Evolutionary conservation across 345 rosid genomes (phyloP), one percentile per base, ranked within the genome.

Genomic region (Schrenkiella parvula): DNA sequence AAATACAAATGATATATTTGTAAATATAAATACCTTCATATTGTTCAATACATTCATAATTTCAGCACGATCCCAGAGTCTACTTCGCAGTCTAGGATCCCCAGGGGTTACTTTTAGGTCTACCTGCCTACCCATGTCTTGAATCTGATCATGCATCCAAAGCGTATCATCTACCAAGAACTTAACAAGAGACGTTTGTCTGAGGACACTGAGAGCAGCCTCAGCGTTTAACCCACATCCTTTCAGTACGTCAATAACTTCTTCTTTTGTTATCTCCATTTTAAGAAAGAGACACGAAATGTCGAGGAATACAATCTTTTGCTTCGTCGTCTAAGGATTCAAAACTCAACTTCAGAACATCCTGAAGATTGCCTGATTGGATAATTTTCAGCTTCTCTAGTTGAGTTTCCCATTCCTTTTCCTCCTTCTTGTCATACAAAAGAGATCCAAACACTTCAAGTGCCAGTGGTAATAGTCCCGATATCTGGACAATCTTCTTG

Each of bases 141-240:
- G 79, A 25, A 92, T 75, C 59, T 82, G 92, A 79, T 92, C 96
- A 68, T 92, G 98, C 88, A 86, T 84, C 90, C 89, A 82, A 23
- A 92, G 56, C 29, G 48, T 48, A 23, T 43, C 3, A 8, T 71
- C 64, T 34, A 34, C 57, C 4, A 34, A 2, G 17, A 86, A 60
- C 74, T 82, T 89, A 19, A 92, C 6, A 17, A 92, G 89, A 61
- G 87, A 86, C 80, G 79, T 92, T 42, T 62, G 78, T 10, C 44
- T 43, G 3, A 89, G 92, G 18, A 54, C 82, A 61, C 32, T 62
- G 38, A 92, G 69, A n/a, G 81, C 78, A 10, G 64, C 82, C 77
- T 84, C 84, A 7, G 81, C 82, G 7, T 78, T 71, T 13, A 82
- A 79, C 50, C 85, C 88, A 72, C 92, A 91, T 6, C 90, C 93